Evolutionary conservation across 75 land plant species (phyloP).

Genomic region (Gnetum montanum): DNA sequence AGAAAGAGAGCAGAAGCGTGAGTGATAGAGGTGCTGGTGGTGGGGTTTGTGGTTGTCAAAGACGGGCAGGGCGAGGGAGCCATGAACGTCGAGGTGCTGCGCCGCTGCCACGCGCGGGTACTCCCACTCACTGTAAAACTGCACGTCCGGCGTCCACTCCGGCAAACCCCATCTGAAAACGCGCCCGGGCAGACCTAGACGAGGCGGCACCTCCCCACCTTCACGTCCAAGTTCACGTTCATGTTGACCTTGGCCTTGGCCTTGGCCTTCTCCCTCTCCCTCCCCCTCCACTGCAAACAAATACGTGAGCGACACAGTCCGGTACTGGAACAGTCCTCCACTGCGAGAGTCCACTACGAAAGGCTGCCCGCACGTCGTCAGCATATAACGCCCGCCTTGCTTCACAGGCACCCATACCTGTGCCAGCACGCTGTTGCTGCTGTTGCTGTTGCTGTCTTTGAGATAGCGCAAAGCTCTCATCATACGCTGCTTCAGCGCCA

Average conservation of each 20-base stretch:
- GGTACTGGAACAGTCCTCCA: slow-evolving; percentile 42
- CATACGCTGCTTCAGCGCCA: slow-evolving; percentile 38
- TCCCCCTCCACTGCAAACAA: slow-evolving; percentile 44
- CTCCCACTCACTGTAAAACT: slow-evolving; percentile 58
- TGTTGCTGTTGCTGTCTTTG: slow-evolving; percentile 39
- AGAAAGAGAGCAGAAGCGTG: too few relatives aligned
- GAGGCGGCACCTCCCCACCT: not conserved
- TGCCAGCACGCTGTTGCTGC: slow-evolving; percentile 45
- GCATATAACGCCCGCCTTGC: slow-evolving; percentile 31
- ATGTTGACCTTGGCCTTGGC: not conserved
- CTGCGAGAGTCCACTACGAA: slow-evolving; percentile 48
- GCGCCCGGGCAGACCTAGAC: slow-evolving; percentile 77
- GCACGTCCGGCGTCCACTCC: slow-evolving; percentile 94
- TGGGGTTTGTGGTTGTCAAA: slow-evolving; percentile 57
- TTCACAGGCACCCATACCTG: slow-evolving; percentile 88
- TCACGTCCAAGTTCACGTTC: not conserved
- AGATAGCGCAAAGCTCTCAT: slow-evolving; percentile 51
- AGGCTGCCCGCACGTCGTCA: slow-evolving; percentile 81
- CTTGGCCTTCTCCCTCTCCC: slow-evolving; percentile 6
- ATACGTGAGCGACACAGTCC: slow-evolving; percentile 46
- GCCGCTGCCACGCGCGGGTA: slow-evolving; percentile 64
- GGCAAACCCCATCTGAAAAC: slow-evolving; percentile 64
- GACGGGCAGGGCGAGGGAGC: slow-evolving; percentile 78
- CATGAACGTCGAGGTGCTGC: slow-evolving; percentile 53
- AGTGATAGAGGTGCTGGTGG: too few relatives aligned